Conservation (phyloP, 1,284 basidiomycete genomes). For the Ustilago shanxiensis region DNA sequence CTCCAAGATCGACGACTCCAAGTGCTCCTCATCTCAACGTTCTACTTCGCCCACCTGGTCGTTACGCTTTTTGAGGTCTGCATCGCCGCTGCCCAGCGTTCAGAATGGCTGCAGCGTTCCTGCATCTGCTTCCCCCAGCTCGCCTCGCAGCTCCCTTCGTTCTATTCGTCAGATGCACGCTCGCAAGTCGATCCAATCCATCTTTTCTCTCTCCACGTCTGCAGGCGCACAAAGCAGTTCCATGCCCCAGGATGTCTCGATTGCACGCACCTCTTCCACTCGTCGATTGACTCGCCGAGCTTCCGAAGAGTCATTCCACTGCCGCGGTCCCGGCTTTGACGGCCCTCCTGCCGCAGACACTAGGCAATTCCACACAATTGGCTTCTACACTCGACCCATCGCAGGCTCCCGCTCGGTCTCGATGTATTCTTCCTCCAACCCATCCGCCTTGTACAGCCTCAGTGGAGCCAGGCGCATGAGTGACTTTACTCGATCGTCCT, state of each 20-base stretch:
- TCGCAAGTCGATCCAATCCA: constrained; percentile 29
- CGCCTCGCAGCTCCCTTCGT: constrained; percentile 26
- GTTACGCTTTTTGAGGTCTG: constrained; percentile 13
- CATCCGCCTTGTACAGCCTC: background rate
- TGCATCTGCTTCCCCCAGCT: background rate
- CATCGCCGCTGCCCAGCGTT: constrained; percentile 8
- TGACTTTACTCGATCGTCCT: constrained; percentile 26
- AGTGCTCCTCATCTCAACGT: constrained; percentile 7
- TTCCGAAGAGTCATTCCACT: constrained; percentile 38
- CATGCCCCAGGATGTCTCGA: background rate
- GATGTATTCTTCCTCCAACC: constrained; percentile 6
- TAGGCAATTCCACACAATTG: background rate
- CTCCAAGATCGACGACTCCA: background rate
- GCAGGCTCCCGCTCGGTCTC: constrained; percentile 15
- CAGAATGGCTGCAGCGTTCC: constrained; percentile 1
- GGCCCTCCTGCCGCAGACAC: constrained; percentile 26
- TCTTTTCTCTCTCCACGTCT: constrained; percentile 11
- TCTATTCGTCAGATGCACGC: constrained; percentile 40
- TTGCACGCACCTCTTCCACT: background rate
- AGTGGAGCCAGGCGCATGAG: constrained; percentile 24
- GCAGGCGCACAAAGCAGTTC: background rate
- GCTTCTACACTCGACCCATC: constrained; percentile 16
- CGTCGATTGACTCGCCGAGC: constrained; percentile 16
- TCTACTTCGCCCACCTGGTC: constrained; percentile 19
- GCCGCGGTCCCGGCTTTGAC: constrained; percentile 32